These are phyloP conservation scores for Komagataea norvegica DNA, from an alignment of 1,139 yeast genomes.

Conservation along the genomic window DNA sequence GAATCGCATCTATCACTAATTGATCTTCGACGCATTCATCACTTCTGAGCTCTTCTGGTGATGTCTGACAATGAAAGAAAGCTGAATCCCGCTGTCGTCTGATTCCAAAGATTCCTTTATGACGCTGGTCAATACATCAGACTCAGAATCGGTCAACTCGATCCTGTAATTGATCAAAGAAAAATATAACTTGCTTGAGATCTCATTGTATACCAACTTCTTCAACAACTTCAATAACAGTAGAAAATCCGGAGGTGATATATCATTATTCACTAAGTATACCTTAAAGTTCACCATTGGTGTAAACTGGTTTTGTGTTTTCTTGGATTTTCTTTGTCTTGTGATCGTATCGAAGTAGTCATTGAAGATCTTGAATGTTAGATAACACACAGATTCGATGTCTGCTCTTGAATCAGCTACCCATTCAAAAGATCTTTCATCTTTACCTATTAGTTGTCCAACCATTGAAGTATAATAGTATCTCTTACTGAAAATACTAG, in stretches of 20 bases:
- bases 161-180: constrained; percentile 5
- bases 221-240: constrained; percentile 2
- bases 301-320: too few relatives aligned
- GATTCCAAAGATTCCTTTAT: constrained; percentile 1
- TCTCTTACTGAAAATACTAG: neutral
- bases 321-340: too few relatives aligned
- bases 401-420: constrained; percentile 4
- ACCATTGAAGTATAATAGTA: neutral
- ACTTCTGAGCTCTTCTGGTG: too few relatives aligned
- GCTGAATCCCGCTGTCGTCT: neutral
- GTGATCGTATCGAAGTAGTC: neutral
- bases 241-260: constrained; percentile 1
- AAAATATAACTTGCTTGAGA: constrained; percentile 3
- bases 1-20: too few relatives aligned
- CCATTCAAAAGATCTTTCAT: constrained; percentile 4
- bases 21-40: too few relatives aligned
- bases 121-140: neutral
- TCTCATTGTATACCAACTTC: constrained; percentile 2
- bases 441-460: neutral
- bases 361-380: constrained; percentile 3
- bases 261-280: constrained; percentile 1
- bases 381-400: constrained; percentile 7
- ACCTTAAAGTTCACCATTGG: neutral
- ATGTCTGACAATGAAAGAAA: too few relatives aligned
- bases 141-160: neutral